A percentile compares a stretch with the other conserved stretches of the same genome.
phyloP scores from a whole-genome alignment of 2,329 filamentous ascomycete genomes.

The Cladosporium sp. region DNA sequence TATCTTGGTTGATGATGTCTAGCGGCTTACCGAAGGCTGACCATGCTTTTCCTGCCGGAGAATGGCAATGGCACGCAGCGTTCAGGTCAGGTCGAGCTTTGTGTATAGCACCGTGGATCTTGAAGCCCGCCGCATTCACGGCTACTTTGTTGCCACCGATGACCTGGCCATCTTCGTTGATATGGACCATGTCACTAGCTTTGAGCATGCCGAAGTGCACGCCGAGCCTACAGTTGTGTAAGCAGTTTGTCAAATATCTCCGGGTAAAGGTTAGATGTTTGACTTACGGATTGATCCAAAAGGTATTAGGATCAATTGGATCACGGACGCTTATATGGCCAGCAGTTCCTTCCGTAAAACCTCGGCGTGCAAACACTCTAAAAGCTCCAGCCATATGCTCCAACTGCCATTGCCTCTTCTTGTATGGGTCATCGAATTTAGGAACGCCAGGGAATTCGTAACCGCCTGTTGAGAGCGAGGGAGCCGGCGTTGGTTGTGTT shows the following conservation, averaged over 20 bases:
- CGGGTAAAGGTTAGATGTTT: too few relatives aligned
- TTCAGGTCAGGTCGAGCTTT: conserved; percentile 37
- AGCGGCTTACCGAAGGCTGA: conserved; percentile 34
- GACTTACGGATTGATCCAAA: conserved; percentile 33
- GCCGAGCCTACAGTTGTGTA: conserved; percentile 17
- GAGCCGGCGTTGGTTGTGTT: neutral
- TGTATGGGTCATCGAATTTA: neutral
- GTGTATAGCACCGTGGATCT: conserved; percentile 39
- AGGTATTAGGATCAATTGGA: conserved; percentile 32
- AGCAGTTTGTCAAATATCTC: neutral
- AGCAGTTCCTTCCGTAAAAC: conserved; percentile 17
- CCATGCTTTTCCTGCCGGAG: conserved; percentile 37
- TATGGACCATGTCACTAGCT: conserved; percentile 38
- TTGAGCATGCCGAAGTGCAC: conserved; percentile 37
- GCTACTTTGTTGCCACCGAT: conserved; percentile 34
- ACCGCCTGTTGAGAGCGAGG: neutral
- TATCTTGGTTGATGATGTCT: conserved; percentile 40
- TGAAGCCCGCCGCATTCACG: conserved; percentile 40
- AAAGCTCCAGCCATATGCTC: conserved; percentile 11
- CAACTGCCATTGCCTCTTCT: conserved; percentile 8
- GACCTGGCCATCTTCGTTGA: conserved; percentile 38
- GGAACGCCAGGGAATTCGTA: neutral
- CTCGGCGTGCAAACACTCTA: neutral
- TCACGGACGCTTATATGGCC: conserved; percentile 38
- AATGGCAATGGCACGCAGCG: conserved; percentile 39